Evolutionary conservation across 345 rosid genomes (phyloP).

Genomic region (Aquilaria sinensis): DNA sequence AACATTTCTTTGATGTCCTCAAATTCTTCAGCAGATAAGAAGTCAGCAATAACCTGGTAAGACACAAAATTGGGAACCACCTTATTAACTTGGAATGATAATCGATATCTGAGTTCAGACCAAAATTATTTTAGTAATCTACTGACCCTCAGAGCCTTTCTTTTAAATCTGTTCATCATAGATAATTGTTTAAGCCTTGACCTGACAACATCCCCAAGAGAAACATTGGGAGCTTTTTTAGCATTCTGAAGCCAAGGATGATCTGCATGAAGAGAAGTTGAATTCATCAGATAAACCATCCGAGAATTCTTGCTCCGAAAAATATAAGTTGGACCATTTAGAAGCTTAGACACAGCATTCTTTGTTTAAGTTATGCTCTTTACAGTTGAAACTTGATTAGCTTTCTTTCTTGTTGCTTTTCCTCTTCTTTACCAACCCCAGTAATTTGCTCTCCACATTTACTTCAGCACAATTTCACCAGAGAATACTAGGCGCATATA

Average conservation of each 20-base stretch:
- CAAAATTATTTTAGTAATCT: conserved; percentile 8
- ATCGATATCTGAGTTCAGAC: not conserved
- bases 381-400: too few relatives aligned
- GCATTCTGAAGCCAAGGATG: conserved; percentile 99
- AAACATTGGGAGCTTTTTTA: conserved; percentile 91
- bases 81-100: not conserved
- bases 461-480: too few relatives aligned
- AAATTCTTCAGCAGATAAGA: conserved; percentile 84
- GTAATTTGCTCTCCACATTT: too few relatives aligned
- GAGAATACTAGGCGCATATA: too few relatives aligned
- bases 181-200: conserved; percentile 97
- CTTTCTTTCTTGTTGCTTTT: too few relatives aligned
- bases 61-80: conserved; percentile 7
- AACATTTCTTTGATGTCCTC: conserved; percentile 94
- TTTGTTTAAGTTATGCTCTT: too few relatives aligned
- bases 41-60: conserved; percentile 87
- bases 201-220: conserved; percentile 98
- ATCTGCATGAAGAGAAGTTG: conserved; percentile 36
- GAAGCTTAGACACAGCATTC: too few relatives aligned
- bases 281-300: conserved; percentile 11
- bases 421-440: too few relatives aligned
- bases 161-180: conserved; percentile 99
- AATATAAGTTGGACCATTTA: too few relatives aligned
- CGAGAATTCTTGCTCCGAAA: too few relatives aligned
- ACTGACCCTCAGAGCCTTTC: conserved; percentile 97